phyloP scores from a whole-genome alignment of 371 early-diverging fungal species.

The Lichtheimia ramosa region DNA sequence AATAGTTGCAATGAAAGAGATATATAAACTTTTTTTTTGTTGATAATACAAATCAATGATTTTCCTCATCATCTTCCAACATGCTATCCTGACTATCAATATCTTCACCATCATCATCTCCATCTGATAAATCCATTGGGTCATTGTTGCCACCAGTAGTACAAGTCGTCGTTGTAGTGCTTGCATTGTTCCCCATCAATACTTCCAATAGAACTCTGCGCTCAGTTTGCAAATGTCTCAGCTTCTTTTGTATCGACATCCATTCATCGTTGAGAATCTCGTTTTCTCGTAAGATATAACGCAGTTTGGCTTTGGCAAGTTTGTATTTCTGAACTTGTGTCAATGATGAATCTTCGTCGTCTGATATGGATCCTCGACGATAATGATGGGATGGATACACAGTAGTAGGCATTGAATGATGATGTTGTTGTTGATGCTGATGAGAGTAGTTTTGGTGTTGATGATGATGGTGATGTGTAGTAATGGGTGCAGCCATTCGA shows the following conservation, averaged over 20 bases:
- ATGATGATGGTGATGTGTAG: background rate
- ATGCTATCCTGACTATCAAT: slow-evolving; percentile 9
- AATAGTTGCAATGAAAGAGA: no score
- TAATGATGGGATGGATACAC: background rate
- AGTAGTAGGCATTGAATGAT: no score
- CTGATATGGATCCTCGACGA: slow-evolving; percentile 6
- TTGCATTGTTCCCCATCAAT: slow-evolving; percentile 20
- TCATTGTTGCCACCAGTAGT: background rate
- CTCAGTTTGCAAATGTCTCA: slow-evolving; percentile 52
- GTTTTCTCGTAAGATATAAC: slow-evolving; percentile 56
- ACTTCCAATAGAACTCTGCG: slow-evolving; percentile 54
- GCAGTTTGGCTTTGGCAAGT: slow-evolving; percentile 56
- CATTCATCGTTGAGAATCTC: slow-evolving; percentile 58
- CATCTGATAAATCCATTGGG: background rate
- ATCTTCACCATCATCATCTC: slow-evolving; percentile 8
- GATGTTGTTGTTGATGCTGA: no score
- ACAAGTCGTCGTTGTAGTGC: no score
- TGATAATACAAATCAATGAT: no score
- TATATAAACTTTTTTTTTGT: no score
- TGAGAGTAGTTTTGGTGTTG: background rate
- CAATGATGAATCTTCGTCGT: slow-evolving; percentile 7
- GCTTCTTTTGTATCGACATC: slow-evolving; percentile 42
- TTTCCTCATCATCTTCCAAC: slow-evolving; percentile 8
- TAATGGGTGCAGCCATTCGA: background rate
- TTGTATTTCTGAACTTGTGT: slow-evolving; percentile 35